A percentile compares a stretch with the other conserved stretches of the same genome.
phyloP scores from a whole-genome alignment of 495 filamentous ascomycete species.

The Tetracladium marchalianum region DNA sequence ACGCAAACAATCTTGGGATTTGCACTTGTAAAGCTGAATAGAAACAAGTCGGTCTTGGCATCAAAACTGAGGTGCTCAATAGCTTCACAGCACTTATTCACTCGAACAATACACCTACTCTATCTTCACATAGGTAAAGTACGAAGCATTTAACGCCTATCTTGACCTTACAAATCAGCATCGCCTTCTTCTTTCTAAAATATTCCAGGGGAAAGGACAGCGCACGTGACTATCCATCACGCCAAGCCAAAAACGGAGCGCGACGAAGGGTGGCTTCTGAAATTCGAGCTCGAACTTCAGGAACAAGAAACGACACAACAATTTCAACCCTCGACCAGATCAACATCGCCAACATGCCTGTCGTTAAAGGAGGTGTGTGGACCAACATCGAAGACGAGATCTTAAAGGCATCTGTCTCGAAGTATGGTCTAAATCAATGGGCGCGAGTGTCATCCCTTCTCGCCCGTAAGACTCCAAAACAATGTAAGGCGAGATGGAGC shows the following conservation, averaged over 20 bases:
- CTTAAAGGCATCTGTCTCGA: slow-evolving; percentile 90
- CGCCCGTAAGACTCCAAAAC: slow-evolving; percentile 95
- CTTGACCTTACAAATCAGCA: no score
- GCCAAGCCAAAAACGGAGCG: not conserved
- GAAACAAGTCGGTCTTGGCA: no score
- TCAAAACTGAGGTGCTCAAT: no score
- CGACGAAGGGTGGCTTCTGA: not conserved
- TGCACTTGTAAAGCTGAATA: no score
- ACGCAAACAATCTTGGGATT: no score
- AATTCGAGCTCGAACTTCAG: not conserved
- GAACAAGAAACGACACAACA: slow-evolving; percentile 2
- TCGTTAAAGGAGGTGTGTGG: slow-evolving; percentile 98
- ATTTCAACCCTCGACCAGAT: slow-evolving; percentile 2
- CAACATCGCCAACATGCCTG: slow-evolving; percentile 59
- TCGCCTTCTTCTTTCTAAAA: not conserved
- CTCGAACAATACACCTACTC: no score
- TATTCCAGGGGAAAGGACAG: no score
- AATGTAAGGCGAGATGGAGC: slow-evolving; percentile 96
- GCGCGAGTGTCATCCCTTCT: slow-evolving; percentile 95
- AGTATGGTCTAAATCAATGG: slow-evolving; percentile 98
- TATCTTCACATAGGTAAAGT: no score
- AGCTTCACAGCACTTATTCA: no score
- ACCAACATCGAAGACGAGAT: slow-evolving; percentile 78
- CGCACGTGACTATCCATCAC: not conserved
- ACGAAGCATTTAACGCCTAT: no score